Percentiles rank a stretch among this genome's conserved stretches.
These are phyloP conservation scores for Magnusiomyces clavatus DNA, from an alignment of 1,139 yeast species.

Conservation along the genomic window DNA sequence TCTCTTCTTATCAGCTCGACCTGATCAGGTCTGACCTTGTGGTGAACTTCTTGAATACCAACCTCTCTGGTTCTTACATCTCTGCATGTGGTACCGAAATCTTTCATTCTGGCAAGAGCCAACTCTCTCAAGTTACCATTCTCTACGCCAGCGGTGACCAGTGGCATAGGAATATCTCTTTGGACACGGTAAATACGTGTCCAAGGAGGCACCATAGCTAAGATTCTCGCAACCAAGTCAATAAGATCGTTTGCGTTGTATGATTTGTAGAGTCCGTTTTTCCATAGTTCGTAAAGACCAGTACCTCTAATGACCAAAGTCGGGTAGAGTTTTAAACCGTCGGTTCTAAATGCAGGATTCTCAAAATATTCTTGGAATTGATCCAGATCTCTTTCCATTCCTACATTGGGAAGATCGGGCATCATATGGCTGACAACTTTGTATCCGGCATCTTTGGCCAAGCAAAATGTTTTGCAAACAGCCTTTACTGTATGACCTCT, in stretches of 20 bases:
- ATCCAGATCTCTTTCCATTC: conserved; percentile 95
- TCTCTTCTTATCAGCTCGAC: conserved; percentile 93
- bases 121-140: conserved; percentile 94
- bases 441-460: conserved; percentile 96
- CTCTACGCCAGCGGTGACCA: conserved; percentile 96
- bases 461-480: conserved; percentile 90
- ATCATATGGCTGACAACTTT: conserved; percentile 98
- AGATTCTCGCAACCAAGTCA: conserved; percentile 88
- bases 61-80: conserved; percentile 99
- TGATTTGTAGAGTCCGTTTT: conserved; percentile 87
- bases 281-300: conserved; percentile 95
- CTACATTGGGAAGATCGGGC: conserved; percentile 99
- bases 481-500: conserved; percentile 97
- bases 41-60: conserved; percentile 97
- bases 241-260: conserved; percentile 92
- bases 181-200: conserved; percentile 97
- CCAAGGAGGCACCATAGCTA: conserved; percentile 99
- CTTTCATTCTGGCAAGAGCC: conserved; percentile 96
- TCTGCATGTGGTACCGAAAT: conserved; percentile 91
- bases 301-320: conserved; percentile 97
- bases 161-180: conserved; percentile 98
- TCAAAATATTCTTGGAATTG: conserved; percentile 95
- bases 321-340: conserved; percentile 91
- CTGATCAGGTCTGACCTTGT: conserved; percentile 94
- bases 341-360: conserved; percentile 94